Evolutionary conservation across 1,284 basidiomycete genomes (phyloP), one percentile per base, ranked within the genome.

Genomic region (Ceratobasidium sp.): DNA sequence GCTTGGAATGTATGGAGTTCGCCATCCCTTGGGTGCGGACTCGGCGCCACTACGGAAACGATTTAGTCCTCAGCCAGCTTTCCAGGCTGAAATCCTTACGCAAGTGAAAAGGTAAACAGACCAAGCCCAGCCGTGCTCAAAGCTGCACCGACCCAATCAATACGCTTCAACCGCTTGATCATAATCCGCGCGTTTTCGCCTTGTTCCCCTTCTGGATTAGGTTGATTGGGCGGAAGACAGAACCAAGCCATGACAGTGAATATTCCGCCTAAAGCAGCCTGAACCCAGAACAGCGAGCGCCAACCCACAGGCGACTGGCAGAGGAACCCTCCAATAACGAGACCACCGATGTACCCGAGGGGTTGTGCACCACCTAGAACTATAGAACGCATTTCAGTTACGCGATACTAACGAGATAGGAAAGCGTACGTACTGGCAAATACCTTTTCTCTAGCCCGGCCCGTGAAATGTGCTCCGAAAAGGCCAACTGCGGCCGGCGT

Each of bases 321-420:
- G 7, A 79, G 48, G n/a, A 79, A 68, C 55, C 78, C 78, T 23
- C 78, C 78, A 27, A 76, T 64, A 38, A 79, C 66, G n/a, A 79
- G 60, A 27, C 78, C 78, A 50, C 64, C 77, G 35, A 79, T 78
- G 55, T 76, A 79, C 6, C 78, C 78, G 20, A 79, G 59, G 14
- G 78, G 78, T 59, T 79, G 78, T n/a, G 77, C 78, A 12, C 77
- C 78, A 52, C 78, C 78, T 23, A 79, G 52, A 38, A 73, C 73
- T 75, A 27, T 8, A 18, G 20, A 18, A 50, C 30, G 23, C 33
- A 14, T 44, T 20, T 41, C 10, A 20, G 44, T 35, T 20, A 38
- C 8, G 20, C 10, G 20, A 59, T 23, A 50, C 41, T 16, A 35
- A 27, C 18, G 27, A 33, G 38, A 38, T 16, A n/a, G 20, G 33